Percentiles rank a stretch among this genome's conserved stretches.
Conservation (phyloP, 2,329 filamentous ascomycete genomes). For the Beauveria medogensis region DNA sequence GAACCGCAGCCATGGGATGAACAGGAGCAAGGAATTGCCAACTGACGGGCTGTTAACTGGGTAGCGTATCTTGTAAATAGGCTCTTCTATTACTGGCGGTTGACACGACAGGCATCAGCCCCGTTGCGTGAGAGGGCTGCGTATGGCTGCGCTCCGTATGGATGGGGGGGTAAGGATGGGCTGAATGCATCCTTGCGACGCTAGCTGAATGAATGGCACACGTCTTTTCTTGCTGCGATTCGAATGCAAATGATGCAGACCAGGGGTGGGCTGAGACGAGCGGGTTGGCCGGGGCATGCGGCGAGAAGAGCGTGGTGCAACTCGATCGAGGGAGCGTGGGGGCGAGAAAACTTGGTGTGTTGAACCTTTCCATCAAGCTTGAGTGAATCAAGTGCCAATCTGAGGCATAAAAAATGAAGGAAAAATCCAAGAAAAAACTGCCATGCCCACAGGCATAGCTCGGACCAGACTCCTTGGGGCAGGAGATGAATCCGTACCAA, state of each 20-base stretch:
- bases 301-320: neutral
- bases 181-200: neutral
- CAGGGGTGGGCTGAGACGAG: neutral
- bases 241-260: neutral
- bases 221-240: neutral
- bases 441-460: too few species aligned
- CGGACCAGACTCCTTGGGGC: too few species aligned
- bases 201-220: conserved; percentile 1
- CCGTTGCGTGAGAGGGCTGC: neutral
- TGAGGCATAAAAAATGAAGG: too few species aligned
- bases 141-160: neutral
- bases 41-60: too few species aligned
- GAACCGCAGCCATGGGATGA: too few species aligned
- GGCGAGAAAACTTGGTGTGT: neutral
- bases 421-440: too few species aligned
- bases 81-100: too few species aligned
- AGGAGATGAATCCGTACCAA: too few species aligned
- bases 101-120: neutral
- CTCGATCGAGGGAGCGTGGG: neutral
- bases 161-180: neutral
- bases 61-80: too few species aligned
- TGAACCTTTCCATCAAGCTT: too few species aligned
- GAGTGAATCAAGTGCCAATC: too few species aligned
- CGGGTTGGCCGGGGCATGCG: neutral
- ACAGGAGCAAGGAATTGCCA: too few species aligned